Conservation (phyloP, 257 asterid species). For the Lycium ferocissimum region DNA sequence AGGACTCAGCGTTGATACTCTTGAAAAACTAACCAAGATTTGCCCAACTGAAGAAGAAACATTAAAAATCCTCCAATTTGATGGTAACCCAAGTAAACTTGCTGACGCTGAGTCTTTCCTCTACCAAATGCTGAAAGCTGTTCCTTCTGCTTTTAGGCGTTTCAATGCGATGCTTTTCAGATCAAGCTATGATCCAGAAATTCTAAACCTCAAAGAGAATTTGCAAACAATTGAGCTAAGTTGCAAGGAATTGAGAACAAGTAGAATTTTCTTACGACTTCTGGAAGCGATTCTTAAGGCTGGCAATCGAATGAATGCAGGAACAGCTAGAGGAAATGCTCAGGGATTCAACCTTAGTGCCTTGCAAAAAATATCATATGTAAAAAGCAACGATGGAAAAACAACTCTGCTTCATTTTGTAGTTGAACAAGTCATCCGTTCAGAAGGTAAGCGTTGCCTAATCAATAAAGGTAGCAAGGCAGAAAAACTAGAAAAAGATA, state of each 20-base stretch:
- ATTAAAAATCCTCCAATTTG: conserved; percentile 58
- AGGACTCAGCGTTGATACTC: conserved; percentile 66
- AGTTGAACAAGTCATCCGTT: conserved; percentile 72
- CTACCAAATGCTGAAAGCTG: conserved; percentile 65
- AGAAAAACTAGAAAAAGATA: conserved; percentile 44
- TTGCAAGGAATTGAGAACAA: conserved; percentile 68
- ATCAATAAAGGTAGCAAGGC: conserved; percentile 11
- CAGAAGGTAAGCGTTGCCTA: conserved; percentile 66
- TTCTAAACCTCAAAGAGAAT: conserved; percentile 68
- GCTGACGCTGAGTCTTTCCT: conserved; percentile 90
- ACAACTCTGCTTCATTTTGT: conserved; percentile 83
- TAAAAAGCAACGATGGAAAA: conserved; percentile 79
- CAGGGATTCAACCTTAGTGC: conserved; percentile 76
- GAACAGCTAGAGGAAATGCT: conserved; percentile 83
- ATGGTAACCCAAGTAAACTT: conserved; percentile 64
- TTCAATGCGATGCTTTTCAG: conserved; percentile 76
- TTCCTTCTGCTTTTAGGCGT: conserved; percentile 75
- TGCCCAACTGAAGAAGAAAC: conserved; percentile 77
- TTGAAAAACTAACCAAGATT: conserved; percentile 76
- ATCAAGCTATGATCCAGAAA: conserved; percentile 69
- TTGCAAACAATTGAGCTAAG: conserved; percentile 66
- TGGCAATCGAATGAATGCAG: conserved; percentile 85
- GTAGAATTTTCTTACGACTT: conserved; percentile 70
- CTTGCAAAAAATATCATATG: conserved; percentile 63
- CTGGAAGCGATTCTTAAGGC: conserved; percentile 90